These are phyloP conservation scores for Metarhizium guizhouense DNA, from an alignment of 2,329 filamentous ascomycete genomes.

Conservation along the genomic window DNA sequence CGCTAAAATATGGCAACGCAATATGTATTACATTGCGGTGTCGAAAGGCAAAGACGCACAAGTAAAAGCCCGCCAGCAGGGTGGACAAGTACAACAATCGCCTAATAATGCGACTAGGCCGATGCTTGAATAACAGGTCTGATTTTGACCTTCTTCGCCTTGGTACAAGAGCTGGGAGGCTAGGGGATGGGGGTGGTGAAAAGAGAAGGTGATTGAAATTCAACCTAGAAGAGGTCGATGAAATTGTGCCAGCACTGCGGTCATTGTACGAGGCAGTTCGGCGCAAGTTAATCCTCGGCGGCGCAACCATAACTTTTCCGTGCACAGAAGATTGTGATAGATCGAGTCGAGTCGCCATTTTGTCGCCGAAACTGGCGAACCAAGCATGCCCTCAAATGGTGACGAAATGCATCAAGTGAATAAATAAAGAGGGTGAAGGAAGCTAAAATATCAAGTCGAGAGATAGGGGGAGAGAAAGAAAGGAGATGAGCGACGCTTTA, in stretches of 20 bases:
- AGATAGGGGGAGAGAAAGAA: background rate
- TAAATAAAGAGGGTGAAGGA: background rate
- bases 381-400: background rate
- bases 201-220: slow-evolving; percentile 60
- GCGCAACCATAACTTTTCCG: slow-evolving; percentile 41
- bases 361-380: slow-evolving; percentile 3
- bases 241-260: slow-evolving; percentile 35
- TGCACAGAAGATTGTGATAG: slow-evolving; percentile 33
- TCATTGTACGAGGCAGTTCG: slow-evolving; percentile 48
- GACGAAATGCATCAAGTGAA: background rate
- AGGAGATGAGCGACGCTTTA: background rate
- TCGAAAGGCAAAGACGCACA: slow-evolving; percentile 22
- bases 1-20: slow-evolving; percentile 34
- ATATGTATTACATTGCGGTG: slow-evolving; percentile 18
- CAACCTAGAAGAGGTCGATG: slow-evolving; percentile 53
- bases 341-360: slow-evolving; percentile 39
- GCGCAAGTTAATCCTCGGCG: slow-evolving; percentile 50
- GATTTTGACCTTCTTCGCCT: slow-evolving; percentile 53
- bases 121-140: slow-evolving; percentile 31
- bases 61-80: slow-evolving; percentile 42
- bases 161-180: slow-evolving; percentile 58
- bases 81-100: slow-evolving; percentile 44
- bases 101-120: slow-evolving; percentile 49
- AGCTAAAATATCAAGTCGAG: background rate
- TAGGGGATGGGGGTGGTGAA: slow-evolving; percentile 61